Base-by-base conservation (phyloP, 2,329 filamentous ascomycete genomes). In the Fusarium robinianum region DNA sequence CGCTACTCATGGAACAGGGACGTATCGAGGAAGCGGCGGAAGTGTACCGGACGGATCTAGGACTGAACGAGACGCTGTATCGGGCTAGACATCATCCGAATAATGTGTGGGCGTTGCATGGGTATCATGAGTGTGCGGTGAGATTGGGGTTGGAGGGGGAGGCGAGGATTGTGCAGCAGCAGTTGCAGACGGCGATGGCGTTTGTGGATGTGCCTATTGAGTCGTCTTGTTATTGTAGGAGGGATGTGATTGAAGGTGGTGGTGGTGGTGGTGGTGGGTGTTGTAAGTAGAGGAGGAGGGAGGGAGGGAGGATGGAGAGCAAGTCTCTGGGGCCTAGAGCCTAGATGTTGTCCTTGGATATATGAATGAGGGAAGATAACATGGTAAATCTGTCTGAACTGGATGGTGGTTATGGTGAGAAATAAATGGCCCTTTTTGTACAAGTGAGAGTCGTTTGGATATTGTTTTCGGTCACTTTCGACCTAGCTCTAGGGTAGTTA, bases 81-180 rank as follows among this genome's bases (percentile, higher is more conserved):
- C 72, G 85, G 16, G 78, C 82, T 1, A 67, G 79, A 21, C 78
- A 80, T 49, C 86, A 89, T 64, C 82, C 79, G 5, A 83, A 83
- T 35, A 90, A 89, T 51, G 79, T 90, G 0, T 90, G 86, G 86
- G 78, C 84, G 15, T 63, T 90, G 49, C 81, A 87, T 58, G 86
- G 86, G 0, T 85, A 82, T 49, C 76, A 87, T 46, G 86, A 89
- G 66, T 88, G 85, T 59, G 61, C 88, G 35, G 60, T 72, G 6
- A 78, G 70, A 49, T 63, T 62, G 23, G 80, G 79, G 0, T 65
- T 74, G 10, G 38, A 52, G 2, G 66, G 63, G 0, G 72, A 72
- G 52, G 72, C 70, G 2, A 49, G 55, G 9, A 60, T 64, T 14
- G 41, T 63, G 11, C 56, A 61, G 43, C 60, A 72, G 50, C 74